These are phyloP conservation scores for Chenopodium album DNA, from an alignment of 148 eudicot genomes.

Conservation along the genomic window DNA sequence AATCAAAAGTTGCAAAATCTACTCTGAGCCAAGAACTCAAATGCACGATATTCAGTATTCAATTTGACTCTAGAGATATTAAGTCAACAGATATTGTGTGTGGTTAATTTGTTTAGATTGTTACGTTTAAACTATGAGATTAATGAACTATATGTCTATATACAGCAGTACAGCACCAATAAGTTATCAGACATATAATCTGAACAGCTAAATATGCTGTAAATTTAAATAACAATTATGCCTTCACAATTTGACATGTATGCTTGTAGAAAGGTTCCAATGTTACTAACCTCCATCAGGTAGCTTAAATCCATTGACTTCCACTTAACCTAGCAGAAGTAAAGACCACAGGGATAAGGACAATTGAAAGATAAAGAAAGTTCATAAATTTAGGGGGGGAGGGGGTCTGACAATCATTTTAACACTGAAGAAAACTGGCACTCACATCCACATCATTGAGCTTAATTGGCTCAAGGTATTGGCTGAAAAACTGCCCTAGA, in stretches of 20 bases:
- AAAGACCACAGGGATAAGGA: constrained; percentile 3
- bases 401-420: not conserved
- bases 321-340: constrained; percentile 77
- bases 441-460: constrained; percentile 83
- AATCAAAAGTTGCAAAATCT: not conserved
- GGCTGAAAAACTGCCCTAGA: constrained; percentile 88
- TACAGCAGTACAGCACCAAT: not conserved
- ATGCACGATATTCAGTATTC: not conserved
- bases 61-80: not conserved
- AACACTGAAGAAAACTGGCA: constrained; percentile 13
- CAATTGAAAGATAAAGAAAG: not conserved
- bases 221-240: not conserved
- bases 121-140: not conserved
- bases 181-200: not conserved
- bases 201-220: not conserved
- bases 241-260: not conserved
- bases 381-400: not conserved
- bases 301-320: constrained; percentile 90
- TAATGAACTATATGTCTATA: not conserved
- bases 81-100: not conserved
- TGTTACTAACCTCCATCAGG: constrained; percentile 69
- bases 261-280: not conserved
- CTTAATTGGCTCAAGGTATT: constrained; percentile 93
- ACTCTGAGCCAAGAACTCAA: not conserved
- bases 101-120: not conserved